phyloP scores from a whole-genome alignment of 352 stramenopile species.

The Phytopythium ostracodes region DNA sequence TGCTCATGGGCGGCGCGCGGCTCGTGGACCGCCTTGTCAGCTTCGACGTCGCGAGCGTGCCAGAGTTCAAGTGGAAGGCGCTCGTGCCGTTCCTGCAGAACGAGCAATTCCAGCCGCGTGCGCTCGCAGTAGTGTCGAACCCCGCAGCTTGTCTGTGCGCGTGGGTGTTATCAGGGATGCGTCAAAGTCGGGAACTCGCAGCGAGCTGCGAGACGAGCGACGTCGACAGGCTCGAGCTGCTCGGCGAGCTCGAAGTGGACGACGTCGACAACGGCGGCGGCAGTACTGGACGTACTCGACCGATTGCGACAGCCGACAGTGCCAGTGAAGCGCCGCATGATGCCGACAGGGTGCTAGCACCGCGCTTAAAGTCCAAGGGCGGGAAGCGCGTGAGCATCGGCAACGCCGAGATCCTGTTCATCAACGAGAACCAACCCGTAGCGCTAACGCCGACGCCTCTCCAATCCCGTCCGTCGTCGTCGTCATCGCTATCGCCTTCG shows the following conservation, averaged over 20 bases:
- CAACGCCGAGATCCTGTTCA: slow-evolving; percentile 60
- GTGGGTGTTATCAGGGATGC: slow-evolving; percentile 52
- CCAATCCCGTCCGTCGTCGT: slow-evolving; percentile 12
- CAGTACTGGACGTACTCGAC: not conserved
- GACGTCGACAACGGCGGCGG: slow-evolving; percentile 23
- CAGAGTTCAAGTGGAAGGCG: slow-evolving; percentile 72
- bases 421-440: slow-evolving; percentile 67
- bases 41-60: slow-evolving; percentile 37
- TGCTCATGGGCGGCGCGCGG: slow-evolving; percentile 42
- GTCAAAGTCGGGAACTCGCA: slow-evolving; percentile 24
- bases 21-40: slow-evolving; percentile 44
- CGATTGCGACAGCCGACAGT: slow-evolving; percentile 6
- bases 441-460: slow-evolving; percentile 14
- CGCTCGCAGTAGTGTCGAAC: slow-evolving; percentile 45
- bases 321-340: slow-evolving; percentile 1
- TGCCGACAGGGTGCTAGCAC: slow-evolving; percentile 11
- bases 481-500: not conserved
- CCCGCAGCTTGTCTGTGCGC: slow-evolving; percentile 56
- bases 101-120: slow-evolving; percentile 63
- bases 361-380: slow-evolving; percentile 19
- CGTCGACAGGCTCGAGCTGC: slow-evolving; percentile 42
- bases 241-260: slow-evolving; percentile 57
- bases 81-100: slow-evolving; percentile 68
- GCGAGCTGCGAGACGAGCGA: slow-evolving; percentile 18
- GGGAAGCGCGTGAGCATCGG: slow-evolving; percentile 62